Evolutionary conservation across 2,329 filamentous ascomycete species (phyloP), one percentile per base, ranked within the genome.

Genomic region (Scedosporium minutisporum): DNA sequence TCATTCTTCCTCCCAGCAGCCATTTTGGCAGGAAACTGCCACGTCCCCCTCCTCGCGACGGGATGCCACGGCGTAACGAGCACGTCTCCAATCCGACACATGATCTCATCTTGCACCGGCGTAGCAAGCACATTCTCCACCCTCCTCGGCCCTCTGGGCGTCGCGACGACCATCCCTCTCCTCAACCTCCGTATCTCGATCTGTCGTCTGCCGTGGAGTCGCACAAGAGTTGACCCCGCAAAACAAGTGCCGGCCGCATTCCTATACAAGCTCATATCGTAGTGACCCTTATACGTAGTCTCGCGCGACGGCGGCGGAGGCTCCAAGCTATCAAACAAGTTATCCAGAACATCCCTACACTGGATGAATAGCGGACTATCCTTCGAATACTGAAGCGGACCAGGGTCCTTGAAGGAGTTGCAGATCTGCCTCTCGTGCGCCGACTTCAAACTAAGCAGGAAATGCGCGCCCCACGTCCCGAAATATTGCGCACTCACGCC

Each of bases 1-100:
- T 70, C 66, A 10, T n/a, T 12, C 33, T 38, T 38, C 33, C 33
- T 14, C 33, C 33, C 33, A 38, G 33, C 42, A 0, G 74, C 69
- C 1, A 77, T 66, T 0, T 77, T 65, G 0, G 69, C 74, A 0
- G 82, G 82, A 65, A 83, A 84, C 0, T 64, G 66, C 82, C 81
- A 85, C 3, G 61, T 38, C 16, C 68, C 71, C 21, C 76, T 71
- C 1, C 68, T 58, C 0, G 72, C 76, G 2, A 87, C 70, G 1
- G 85, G 85, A 68, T 87, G 85, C 82, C 82, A 87, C 0, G 81
- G 79, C 25, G 85, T 87, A 29, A 86, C 78, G 6, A 81, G 68
- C 6, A 86, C 71, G 1, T 64, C 67, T 1, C 76, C 53, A 0
- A 86, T 69, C 0, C 73, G 73, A 64, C 79, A 82, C 68, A 87